Conservation (phyloP, 2,329 filamentous ascomycete genomes). For the Fonsecaea pedrosoi region DNA sequence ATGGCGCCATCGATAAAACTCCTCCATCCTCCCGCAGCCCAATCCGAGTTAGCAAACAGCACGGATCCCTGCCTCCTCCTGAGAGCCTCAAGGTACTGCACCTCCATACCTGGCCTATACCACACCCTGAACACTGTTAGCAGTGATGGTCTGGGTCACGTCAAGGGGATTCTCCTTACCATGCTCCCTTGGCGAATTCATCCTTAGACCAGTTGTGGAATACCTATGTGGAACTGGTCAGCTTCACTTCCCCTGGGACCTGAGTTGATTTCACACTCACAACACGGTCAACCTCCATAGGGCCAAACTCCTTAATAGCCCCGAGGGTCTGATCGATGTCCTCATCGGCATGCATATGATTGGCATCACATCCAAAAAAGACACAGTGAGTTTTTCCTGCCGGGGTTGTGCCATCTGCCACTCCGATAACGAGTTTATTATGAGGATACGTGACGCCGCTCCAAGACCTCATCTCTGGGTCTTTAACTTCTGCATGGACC, state of each 20-base stretch:
- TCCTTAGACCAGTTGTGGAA: slow-evolving; percentile 60
- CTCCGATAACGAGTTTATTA: slow-evolving; percentile 53
- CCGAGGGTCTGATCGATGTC: slow-evolving; percentile 46
- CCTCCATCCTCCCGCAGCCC: slow-evolving; percentile 56
- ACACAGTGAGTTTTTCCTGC: slow-evolving; percentile 58
- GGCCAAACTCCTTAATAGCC: slow-evolving; percentile 47
- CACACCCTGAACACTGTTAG: slow-evolving; percentile 44
- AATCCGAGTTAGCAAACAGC: slow-evolving; percentile 58
- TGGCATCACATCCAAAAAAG: slow-evolving; percentile 52
- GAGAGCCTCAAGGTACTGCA: slow-evolving; percentile 51
- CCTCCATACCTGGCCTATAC: slow-evolving; percentile 48
- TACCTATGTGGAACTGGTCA: slow-evolving; percentile 40
- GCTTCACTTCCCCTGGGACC: neutral
- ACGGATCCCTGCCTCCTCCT: slow-evolving; percentile 53
- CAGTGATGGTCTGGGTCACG: neutral
- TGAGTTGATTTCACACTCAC: slow-evolving; percentile 26
- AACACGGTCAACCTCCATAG: slow-evolving; percentile 41
- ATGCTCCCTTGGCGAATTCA: slow-evolving; percentile 56
- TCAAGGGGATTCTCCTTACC: slow-evolving; percentile 33
- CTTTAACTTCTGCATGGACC: slow-evolving; percentile 54
- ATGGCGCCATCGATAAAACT: slow-evolving; percentile 61
- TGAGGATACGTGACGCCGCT: slow-evolving; percentile 53
- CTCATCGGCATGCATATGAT: slow-evolving; percentile 55
- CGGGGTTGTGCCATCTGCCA: slow-evolving; percentile 55
- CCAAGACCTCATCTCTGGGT: slow-evolving; percentile 53